phyloP scores from a whole-genome alignment of 192 early-diverging fungal species.

The Linnemannia schmuckeri region DNA sequence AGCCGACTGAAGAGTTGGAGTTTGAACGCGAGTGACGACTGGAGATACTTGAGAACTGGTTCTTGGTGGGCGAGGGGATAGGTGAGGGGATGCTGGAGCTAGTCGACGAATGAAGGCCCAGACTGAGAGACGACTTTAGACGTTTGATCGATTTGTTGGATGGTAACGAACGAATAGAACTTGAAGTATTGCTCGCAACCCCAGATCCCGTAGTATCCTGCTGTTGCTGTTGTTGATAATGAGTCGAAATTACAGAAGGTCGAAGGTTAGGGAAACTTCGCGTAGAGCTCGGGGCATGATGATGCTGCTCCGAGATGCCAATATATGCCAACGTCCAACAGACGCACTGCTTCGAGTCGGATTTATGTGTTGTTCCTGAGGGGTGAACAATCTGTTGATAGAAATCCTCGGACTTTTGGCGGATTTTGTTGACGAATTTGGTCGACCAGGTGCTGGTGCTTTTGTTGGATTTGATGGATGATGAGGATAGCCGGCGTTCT shows the following conservation, averaged over 20 bases:
- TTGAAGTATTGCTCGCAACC: not conserved
- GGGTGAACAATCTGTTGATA: slow-evolving; percentile 45
- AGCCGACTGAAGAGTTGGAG: slow-evolving; percentile 34
- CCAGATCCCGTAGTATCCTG: not conserved
- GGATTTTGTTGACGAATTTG: slow-evolving; percentile 46
- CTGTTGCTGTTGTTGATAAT: not conserved
- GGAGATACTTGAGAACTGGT: slow-evolving; percentile 29
- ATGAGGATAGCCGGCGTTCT: slow-evolving; percentile 29
- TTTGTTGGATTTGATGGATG: slow-evolving; percentile 37
- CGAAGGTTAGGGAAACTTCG: slow-evolving; percentile 29
- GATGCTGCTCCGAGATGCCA: slow-evolving; percentile 38
- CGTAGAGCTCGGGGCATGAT: slow-evolving; percentile 22
- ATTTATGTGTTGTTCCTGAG: not conserved
- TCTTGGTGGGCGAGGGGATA: slow-evolving; percentile 21
- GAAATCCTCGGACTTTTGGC: slow-evolving; percentile 52
- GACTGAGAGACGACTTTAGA: slow-evolving; percentile 28
- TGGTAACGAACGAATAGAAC: not conserved
- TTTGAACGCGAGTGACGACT: slow-evolving; percentile 41
- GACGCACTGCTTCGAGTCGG: slow-evolving; percentile 10
- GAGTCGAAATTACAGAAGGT: slow-evolving; percentile 26
- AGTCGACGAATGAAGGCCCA: slow-evolving; percentile 7
- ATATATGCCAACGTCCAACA: slow-evolving; percentile 43
- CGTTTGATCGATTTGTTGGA: slow-evolving; percentile 46
- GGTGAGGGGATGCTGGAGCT: slow-evolving; percentile 2
- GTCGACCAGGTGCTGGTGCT: slow-evolving; percentile 31